Base-by-base conservation (phyloP, 768 basidiomycete species). In the Auricularia sp. region DNA sequence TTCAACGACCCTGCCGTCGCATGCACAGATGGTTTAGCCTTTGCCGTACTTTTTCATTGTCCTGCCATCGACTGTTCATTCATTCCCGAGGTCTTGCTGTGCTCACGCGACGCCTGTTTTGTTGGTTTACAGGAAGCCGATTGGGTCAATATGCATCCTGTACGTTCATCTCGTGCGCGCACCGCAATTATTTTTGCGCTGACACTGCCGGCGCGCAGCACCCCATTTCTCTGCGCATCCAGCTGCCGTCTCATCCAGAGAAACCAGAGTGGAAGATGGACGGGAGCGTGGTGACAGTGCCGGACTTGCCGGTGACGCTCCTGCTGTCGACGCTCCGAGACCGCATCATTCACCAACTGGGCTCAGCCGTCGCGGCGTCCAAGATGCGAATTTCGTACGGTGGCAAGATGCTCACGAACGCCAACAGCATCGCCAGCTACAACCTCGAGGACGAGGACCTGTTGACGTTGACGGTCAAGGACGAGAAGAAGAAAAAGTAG, bases 241-340 rank as follows among this genome's bases (percentile, higher is more conserved):
- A 95, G 72, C 79, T 99, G 67, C 94, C 96, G 1, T 81, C 78
- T 62, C 87, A 94, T 69, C 77, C 87, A 1, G 84, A 87, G 39
- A 93, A 91, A 72, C 88, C 94, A 0, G 95, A 96, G 74, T 96
- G 91, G 91, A 94, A 96, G 71, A 79, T 97, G 63, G 86, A 96
- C 70, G 95, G 94, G 0, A 81, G 80, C 62, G 77, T 85, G 47
- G 84, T 94, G 65, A 85, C 85, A 10, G 81, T 99, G 64, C 82
- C 85, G 1, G 93, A 97, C 64, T 76, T 98, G 36, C 90, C 93
- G 10, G 81, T 97, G 70, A 93, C 84, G 64, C 76, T 93, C 56
- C 77, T 95, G 56, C 89, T 98, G 65, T 91, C 92, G 6, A 90
- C 92, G 3, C 79, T 99, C 23, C 87, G 96, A 51, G 95, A 98